phyloP scores from a whole-genome alignment of 169 alveolate species.

The Plasmodium falciparum region DNA sequence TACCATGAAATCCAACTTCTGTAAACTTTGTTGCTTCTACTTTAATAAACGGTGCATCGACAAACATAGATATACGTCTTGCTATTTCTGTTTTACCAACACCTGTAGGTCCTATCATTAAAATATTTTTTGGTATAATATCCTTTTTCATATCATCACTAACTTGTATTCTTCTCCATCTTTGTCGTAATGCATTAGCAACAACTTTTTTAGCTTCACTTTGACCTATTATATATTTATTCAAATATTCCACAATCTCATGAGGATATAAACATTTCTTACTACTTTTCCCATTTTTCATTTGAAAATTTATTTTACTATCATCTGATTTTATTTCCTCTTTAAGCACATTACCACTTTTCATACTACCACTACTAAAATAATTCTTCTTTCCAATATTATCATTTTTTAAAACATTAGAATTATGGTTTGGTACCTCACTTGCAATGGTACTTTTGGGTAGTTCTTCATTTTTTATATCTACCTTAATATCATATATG shows the following conservation, averaged over 20 bases:
- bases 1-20: conserved; percentile 94
- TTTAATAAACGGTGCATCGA: conserved; percentile 91
- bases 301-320: conserved; percentile 11
- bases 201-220: conserved; percentile 89
- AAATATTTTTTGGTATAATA: conserved; percentile 90
- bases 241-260: conserved; percentile 81
- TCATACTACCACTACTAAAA: neutral
- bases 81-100: conserved; percentile 94
- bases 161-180: conserved; percentile 85
- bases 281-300: conserved; percentile 7
- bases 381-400: neutral
- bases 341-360: neutral
- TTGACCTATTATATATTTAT: conserved; percentile 88
- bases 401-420: neutral
- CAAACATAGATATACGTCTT: conserved; percentile 88
- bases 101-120: conserved; percentile 92
- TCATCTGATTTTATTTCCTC: neutral
- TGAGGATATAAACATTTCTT: conserved; percentile 77
- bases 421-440: neutral
- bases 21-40: conserved; percentile 95
- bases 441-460: neutral
- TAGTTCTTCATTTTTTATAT: no score
- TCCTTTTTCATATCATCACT: conserved; percentile 82
- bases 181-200: conserved; percentile 86
- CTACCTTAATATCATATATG: no score